These are phyloP conservation scores for Arthrobotrys entomopaga DNA, from an alignment of 2,329 filamentous ascomycete species.

Conservation along the genomic window DNA sequence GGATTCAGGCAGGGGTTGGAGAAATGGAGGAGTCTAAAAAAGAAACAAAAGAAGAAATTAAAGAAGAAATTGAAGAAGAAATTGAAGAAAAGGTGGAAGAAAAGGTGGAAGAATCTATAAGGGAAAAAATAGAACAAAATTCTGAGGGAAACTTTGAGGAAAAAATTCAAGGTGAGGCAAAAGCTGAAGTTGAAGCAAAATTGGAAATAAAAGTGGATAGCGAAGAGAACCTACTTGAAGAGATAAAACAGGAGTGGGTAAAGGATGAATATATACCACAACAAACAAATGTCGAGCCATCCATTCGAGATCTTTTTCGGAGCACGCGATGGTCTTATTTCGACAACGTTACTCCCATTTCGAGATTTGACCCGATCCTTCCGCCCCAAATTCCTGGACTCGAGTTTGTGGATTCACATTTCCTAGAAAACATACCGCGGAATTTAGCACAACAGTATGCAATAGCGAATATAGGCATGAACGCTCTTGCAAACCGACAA, in stretches of 20 bases:
- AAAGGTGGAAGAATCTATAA: not conserved
- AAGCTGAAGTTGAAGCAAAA: not conserved
- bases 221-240: not conserved
- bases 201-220: not conserved
- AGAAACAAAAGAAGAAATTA: not conserved
- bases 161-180: not conserved
- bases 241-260: not conserved
- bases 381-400: not conserved
- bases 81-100: not conserved
- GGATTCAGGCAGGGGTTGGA: not conserved
- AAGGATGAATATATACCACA: not conserved
- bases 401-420: not conserved
- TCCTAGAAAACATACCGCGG: not conserved
- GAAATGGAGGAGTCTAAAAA: not conserved
- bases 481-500: not conserved
- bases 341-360: not conserved
- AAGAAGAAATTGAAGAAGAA: constrained; percentile 1
- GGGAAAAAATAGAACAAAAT: not conserved
- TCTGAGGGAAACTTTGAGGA: not conserved
- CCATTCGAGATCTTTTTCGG: not conserved
- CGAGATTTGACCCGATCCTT: not conserved
- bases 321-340: not conserved
- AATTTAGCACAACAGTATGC: constrained; percentile 18
- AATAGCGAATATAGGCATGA: constrained; percentile 16
- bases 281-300: not conserved